Percentiles rank a stretch among this genome's conserved stretches.
Conservation (phyloP, 1,284 basidiomycete species). For the Tremellales sp. region DNA sequence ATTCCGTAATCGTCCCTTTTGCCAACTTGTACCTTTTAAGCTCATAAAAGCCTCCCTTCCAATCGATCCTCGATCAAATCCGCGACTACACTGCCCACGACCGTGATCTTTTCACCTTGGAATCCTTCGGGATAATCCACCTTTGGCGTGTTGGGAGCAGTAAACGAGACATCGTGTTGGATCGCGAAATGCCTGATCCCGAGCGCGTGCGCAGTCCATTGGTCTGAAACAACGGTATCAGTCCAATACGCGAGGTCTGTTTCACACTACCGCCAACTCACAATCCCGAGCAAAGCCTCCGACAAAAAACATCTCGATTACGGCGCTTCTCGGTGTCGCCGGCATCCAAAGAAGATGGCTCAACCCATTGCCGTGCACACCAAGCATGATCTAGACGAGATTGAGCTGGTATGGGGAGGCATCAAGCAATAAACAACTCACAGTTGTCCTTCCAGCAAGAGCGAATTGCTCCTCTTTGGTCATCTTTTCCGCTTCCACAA, state of each 20-base stretch:
- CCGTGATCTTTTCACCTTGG: conserved; percentile 66
- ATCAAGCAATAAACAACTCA: conserved; percentile 17
- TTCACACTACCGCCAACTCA: conserved; percentile 14
- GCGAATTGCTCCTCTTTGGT: conserved; percentile 48
- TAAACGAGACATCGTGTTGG: conserved; percentile 50
- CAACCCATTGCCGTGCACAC: conserved; percentile 50
- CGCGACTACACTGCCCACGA: conserved; percentile 74
- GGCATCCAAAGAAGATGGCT: conserved; percentile 50
- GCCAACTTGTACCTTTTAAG: too few relatives aligned
- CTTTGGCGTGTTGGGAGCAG: conserved; percentile 55
- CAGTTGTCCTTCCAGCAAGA: conserved; percentile 45
- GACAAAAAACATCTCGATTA: conserved; percentile 48
- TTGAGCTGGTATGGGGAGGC: neutral
- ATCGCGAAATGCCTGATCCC: conserved; percentile 48
- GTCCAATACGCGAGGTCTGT: neutral
- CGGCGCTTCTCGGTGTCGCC: conserved; percentile 44
- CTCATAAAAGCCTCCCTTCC: conserved; percentile 83
- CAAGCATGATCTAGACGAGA: conserved; percentile 45
- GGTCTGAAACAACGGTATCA: conserved; percentile 24
- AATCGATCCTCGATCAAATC: conserved; percentile 81
- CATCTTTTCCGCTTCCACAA: conserved; percentile 46
- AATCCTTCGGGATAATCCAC: conserved; percentile 71
- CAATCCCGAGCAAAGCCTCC: conserved; percentile 49
- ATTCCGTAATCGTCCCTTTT: too few relatives aligned
- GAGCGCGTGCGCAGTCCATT: conserved; percentile 48